Percentiles rank a stretch among this genome's conserved stretches.
These are phyloP conservation scores for Xylariales sp. DNA, from an alignment of 2,329 filamentous ascomycete genomes.

Conservation along the genomic window DNA sequence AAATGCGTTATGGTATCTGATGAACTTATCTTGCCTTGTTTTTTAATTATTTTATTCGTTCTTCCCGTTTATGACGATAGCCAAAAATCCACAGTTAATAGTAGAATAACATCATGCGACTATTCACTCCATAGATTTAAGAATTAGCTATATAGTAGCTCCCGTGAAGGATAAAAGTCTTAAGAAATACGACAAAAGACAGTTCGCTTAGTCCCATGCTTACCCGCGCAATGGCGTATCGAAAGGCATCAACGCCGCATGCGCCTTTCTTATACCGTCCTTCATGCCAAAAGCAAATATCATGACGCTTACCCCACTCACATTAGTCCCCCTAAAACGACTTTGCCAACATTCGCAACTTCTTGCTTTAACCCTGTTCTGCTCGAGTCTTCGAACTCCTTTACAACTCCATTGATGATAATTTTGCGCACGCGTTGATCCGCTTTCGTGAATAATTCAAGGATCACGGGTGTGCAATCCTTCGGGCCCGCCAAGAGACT, in stretches of 20 bases:
- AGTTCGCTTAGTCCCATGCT: not conserved
- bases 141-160: constrained; percentile 20
- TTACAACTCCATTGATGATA: constrained; percentile 84
- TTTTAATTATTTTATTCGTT: not conserved
- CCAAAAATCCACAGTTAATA: too few species aligned
- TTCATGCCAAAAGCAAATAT: constrained; percentile 18
- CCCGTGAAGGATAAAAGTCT: constrained; percentile 31
- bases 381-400: constrained; percentile 93
- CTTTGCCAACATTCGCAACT: constrained; percentile 85
- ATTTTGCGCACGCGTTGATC: constrained; percentile 89
- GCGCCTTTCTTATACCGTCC: not conserved
- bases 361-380: constrained; percentile 81
- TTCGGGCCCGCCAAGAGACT: constrained; percentile 79
- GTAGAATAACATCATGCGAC: not conserved
- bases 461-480: constrained; percentile 75
- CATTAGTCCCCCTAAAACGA: constrained; percentile 89
- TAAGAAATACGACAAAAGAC: constrained; percentile 12
- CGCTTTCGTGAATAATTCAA: constrained; percentile 89
- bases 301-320: constrained; percentile 56
- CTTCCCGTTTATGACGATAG: not conserved
- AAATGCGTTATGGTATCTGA: constrained; percentile 64
- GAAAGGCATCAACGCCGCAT: constrained; percentile 1
- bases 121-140: not conserved
- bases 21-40: constrained; percentile 45
- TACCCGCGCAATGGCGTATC: not conserved